phyloP scores from a whole-genome alignment of 768 basidiomycete species.

The Kwoniella europaea region DNA sequence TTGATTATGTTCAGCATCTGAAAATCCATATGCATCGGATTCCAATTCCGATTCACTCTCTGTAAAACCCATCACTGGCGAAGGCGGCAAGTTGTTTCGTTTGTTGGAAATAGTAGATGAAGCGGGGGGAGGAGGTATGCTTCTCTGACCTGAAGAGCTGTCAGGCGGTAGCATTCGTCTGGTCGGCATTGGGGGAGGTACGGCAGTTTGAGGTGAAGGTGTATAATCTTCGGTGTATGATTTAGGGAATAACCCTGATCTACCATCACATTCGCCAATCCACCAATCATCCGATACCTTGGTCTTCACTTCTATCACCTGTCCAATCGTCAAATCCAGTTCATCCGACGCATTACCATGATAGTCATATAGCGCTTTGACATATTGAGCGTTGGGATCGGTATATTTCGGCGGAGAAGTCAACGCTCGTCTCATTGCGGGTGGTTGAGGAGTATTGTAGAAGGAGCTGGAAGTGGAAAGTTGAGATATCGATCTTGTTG shows the following conservation, averaged over 20 bases:
- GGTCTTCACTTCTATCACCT: slow-evolving; percentile 74
- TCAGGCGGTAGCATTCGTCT: slow-evolving; percentile 29
- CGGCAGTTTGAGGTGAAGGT: slow-evolving; percentile 46
- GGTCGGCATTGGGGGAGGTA: slow-evolving; percentile 39
- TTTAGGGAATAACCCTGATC: slow-evolving; percentile 79
- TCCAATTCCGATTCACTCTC: slow-evolving; percentile 30
- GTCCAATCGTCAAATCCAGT: slow-evolving; percentile 73
- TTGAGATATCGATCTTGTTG: slow-evolving; percentile 34
- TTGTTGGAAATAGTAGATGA: neutral
- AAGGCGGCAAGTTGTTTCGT: slow-evolving; percentile 25
- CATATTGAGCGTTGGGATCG: slow-evolving; percentile 49
- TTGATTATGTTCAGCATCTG: slow-evolving; percentile 42
- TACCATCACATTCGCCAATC: slow-evolving; percentile 75
- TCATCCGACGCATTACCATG: slow-evolving; percentile 72
- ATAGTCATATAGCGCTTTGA: slow-evolving; percentile 78
- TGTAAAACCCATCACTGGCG: slow-evolving; percentile 15
- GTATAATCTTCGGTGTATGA: slow-evolving; percentile 68
- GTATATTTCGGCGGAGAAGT: slow-evolving; percentile 26
- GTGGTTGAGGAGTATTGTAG: slow-evolving; percentile 26
- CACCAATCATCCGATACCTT: slow-evolving; percentile 91
- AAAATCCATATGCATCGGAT: slow-evolving; percentile 49
- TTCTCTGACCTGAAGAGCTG: slow-evolving; percentile 40
- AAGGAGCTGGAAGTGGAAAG: slow-evolving; percentile 22
- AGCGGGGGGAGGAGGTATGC: slow-evolving; percentile 55
- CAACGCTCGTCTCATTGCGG: slow-evolving; percentile 32